Percentiles rank a stretch among this genome's conserved stretches.
Conservation (phyloP, 257 asterid species). For the Solanum clarkiae region DNA sequence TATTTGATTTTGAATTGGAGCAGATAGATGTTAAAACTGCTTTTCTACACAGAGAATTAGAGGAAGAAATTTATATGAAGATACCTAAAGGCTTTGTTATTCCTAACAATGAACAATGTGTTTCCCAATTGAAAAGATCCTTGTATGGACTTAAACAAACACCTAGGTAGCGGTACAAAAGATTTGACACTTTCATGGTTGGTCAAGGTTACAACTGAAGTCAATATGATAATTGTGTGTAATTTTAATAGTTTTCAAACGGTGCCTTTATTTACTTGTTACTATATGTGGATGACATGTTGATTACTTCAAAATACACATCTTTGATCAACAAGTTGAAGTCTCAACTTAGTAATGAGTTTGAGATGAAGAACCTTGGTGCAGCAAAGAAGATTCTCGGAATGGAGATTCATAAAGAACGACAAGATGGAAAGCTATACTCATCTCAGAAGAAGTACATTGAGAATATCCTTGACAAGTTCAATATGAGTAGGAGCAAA, state of each 20-base stretch:
- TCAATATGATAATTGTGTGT: background rate
- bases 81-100: background rate
- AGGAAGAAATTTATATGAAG: background rate
- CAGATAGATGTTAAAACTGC: no score
- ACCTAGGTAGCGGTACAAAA: background rate
- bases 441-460: background rate
- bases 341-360: background rate
- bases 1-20: background rate
- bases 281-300: no score
- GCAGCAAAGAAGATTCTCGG: no score
- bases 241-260: no score
- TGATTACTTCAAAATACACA: background rate
- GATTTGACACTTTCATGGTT: background rate
- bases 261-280: background rate
- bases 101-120: background rate
- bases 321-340: no score
- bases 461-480: background rate
- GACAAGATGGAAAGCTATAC: background rate
- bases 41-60: no score
- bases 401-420: background rate
- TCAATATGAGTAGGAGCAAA: no score
- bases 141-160: background rate
- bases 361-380: background rate
- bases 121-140: background rate
- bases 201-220: background rate